phyloP scores from a whole-genome alignment of 306 rosid species.

The Carpinus viminea region DNA sequence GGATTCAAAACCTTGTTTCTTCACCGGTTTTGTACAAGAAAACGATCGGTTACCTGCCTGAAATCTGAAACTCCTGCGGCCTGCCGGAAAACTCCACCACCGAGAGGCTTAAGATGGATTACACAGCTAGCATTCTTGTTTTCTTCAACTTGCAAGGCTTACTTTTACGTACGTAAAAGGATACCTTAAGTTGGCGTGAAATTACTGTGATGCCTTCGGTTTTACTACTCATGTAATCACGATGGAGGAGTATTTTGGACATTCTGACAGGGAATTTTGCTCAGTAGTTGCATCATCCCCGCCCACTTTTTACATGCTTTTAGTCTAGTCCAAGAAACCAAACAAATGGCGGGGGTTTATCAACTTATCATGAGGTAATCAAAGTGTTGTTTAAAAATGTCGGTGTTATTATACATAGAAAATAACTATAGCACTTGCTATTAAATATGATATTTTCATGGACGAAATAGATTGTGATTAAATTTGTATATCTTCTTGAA shows the following conservation, averaged over 20 bases:
- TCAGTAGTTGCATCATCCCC: conserved; percentile 18
- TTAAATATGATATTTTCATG: conserved; percentile 27
- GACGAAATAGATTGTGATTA: conserved; percentile 30
- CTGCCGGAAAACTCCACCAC: conserved; percentile 12
- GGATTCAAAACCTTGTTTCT: conserved; percentile 3
- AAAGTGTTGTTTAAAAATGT: conserved; percentile 19
- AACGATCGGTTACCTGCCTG: conserved; percentile 11
- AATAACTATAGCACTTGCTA: conserved; percentile 15
- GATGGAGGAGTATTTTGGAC: conserved; percentile 30
- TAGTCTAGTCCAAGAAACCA: conserved; percentile 30
- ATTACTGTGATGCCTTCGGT: conserved; percentile 27
- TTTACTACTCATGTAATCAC: conserved; percentile 13
- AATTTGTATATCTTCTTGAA: conserved; percentile 21
- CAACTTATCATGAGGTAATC: conserved; percentile 14
- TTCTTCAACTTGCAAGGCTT: conserved; percentile 26
- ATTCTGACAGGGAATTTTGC: conserved; percentile 13
- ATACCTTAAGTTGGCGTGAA: conserved; percentile 24
- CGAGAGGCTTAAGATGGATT: conserved; percentile 28
- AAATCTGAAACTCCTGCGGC: conserved; percentile 19
- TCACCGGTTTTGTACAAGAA: not conserved
- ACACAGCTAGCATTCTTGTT: conserved; percentile 31
- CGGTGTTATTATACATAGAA: conserved; percentile 35
- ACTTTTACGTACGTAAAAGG: conserved; percentile 31
- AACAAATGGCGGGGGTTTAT: not conserved
- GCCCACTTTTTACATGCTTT: conserved; percentile 26